phyloP scores from a whole-genome alignment of 805 yeast genomes.

The Yamadazyma insecticola region DNA sequence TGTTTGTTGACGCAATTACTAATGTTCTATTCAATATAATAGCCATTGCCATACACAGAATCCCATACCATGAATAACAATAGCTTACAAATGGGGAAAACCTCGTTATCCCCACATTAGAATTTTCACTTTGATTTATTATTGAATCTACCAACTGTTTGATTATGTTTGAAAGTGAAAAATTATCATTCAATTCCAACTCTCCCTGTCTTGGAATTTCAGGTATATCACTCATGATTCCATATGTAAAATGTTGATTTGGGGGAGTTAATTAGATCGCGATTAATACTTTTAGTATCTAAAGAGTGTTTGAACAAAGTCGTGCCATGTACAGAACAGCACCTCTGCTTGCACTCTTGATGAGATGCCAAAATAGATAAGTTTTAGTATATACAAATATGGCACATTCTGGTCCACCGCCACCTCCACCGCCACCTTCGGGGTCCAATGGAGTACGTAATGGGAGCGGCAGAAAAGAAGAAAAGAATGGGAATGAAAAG shows the following conservation, averaged over 20 bases:
- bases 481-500: conserved; percentile 2
- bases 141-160: conserved; percentile 4
- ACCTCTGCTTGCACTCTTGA: too few relatives aligned
- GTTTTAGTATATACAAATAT: too few relatives aligned
- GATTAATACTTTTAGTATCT: too few relatives aligned
- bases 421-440: conserved; percentile 18
- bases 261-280: too few relatives aligned
- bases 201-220: too few relatives aligned
- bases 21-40: conserved; percentile 33
- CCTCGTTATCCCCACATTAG: conserved; percentile 1
- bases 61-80: conserved; percentile 34
- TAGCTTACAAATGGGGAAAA: conserved; percentile 17
- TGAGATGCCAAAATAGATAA: too few relatives aligned
- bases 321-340: too few relatives aligned
- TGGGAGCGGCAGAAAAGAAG: not conserved
- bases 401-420: conserved; percentile 8
- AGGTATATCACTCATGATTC: too few relatives aligned
- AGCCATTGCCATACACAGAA: conserved; percentile 34
- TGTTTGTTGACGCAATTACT: conserved; percentile 33
- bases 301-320: too few relatives aligned
- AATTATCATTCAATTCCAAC: too few relatives aligned
- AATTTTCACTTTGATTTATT: conserved; percentile 5
- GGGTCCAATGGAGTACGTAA: conserved; percentile 11
- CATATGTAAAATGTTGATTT: too few relatives aligned
- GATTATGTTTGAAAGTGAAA: too few relatives aligned